Evolutionary conservation across 441 rosid species (phyloP).

Genomic region (Kokia cookei): DNA sequence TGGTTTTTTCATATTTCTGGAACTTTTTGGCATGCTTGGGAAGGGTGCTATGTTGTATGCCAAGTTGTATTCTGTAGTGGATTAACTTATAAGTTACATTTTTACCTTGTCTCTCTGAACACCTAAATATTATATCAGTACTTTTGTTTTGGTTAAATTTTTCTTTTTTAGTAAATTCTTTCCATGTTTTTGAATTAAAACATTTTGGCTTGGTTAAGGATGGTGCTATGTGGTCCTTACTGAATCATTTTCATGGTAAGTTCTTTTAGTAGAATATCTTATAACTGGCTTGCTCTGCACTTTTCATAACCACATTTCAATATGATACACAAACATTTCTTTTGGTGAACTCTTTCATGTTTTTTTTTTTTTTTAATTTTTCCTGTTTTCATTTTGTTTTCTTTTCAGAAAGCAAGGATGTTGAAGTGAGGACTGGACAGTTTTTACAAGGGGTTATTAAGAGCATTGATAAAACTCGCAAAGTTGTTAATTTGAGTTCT

Average conservation of each 20-base stretch:
- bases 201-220: neutral
- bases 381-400: constrained; percentile 3
- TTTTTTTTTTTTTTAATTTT: neutral
- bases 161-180: neutral
- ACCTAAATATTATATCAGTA: neutral
- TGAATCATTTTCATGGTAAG: neutral
- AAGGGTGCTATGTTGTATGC: neutral
- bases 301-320: neutral
- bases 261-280: constrained; percentile 1
- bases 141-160: neutral
- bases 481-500: constrained; percentile 67
- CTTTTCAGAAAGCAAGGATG: constrained; percentile 35
- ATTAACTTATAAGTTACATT: neutral
- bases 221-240: neutral
- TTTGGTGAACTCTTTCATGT: neutral
- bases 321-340: neutral
- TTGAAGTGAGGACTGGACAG: constrained; percentile 52
- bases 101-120: neutral
- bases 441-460: constrained; percentile 78
- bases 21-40: neutral
- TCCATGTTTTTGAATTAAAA: neutral
- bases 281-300: neutral
- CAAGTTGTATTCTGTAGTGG: neutral
- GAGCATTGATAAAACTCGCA: constrained; percentile 68
- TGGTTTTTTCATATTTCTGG: neutral